Base-by-base conservation (phyloP, 257 asterid species). In the Linderniella brevidens region DNA sequence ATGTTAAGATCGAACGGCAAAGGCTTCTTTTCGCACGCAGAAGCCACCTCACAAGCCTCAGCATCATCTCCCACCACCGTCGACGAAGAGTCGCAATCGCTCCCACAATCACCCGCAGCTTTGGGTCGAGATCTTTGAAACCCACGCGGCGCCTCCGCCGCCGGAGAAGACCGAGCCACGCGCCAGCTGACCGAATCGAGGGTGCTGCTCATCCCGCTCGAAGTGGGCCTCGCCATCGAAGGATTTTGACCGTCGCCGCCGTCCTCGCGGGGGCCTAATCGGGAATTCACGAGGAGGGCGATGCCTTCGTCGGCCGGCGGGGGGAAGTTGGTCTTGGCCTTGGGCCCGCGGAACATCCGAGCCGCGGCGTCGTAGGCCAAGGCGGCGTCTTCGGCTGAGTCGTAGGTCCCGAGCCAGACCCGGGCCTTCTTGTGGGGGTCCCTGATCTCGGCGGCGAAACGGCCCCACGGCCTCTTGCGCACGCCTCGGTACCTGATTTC, bases 201-300 rank as follows among this genome's bases (percentile, higher is more conserved):
- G 15, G 83, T 79, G 62, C 82, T 76, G 68, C 92, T 79, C 92
- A 79, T 73, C 17, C 86, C 63, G 55, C 92, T 80, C 0, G 71
- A 68, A 17, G 80, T 66, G 13, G 83, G 78, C 56, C 82, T 39
- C 70, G 72, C 32, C 32, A 25, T 25, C 32, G 32, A 25, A 3
- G 3, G 32, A 25, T 25, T 25, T 25, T 25, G 32, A 25, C 32
- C 32, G 32, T 25, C 32, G 32, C 32, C 6, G 32, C 6, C 32
- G 32, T 25, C 32, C 32, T 2, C 32, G 78, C 66, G 32, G 32
- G 32, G 62, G 83, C 40, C 58, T 67, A 17, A 74, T 46, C 76
- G 60, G 16, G 74, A 58, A 25, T 65, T 62, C 54, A 60, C 35
- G 32, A 25, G 32, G 32, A 25, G 32, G 32, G 6, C 32, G 32